These are phyloP conservation scores for Crithidia brevicula DNA, from an alignment of 208 protist genomes.

Conservation along the genomic window DNA sequence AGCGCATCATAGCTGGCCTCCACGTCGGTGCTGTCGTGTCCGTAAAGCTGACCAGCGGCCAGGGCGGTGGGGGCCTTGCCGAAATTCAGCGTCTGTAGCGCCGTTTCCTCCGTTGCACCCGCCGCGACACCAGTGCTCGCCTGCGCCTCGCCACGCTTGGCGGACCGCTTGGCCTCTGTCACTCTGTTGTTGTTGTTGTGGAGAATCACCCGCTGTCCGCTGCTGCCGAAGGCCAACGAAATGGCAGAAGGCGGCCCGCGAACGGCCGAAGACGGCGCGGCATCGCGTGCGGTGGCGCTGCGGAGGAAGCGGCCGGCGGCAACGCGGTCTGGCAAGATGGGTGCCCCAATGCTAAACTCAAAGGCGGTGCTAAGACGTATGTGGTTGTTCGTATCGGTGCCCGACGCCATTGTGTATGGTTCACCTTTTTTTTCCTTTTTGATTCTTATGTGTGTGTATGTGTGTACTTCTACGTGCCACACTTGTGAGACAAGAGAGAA, in stretches of 20 bases:
- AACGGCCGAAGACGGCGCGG: conserved; percentile 14
- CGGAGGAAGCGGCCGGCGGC: conserved; percentile 71
- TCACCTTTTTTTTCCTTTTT: neutral
- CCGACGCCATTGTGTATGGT: conserved; percentile 8
- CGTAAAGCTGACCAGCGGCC: conserved; percentile 54
- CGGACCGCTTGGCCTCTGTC: conserved; percentile 37
- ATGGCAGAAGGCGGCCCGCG: conserved; percentile 36
- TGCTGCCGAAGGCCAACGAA: conserved; percentile 75
- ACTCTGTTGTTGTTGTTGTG: conserved; percentile 83
- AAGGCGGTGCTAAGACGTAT: conserved; percentile 65
- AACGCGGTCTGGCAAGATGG: conserved; percentile 60
- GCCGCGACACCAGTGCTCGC: conserved; percentile 13
- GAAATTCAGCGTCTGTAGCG: conserved; percentile 83
- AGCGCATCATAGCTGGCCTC: conserved; percentile 73
- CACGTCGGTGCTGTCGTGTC: conserved; percentile 8
- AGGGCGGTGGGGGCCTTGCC: conserved; percentile 86
- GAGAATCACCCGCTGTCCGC: conserved; percentile 76
- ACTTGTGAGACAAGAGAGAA: neutral
- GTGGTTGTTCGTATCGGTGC: conserved; percentile 18
- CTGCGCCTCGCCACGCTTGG: conserved; percentile 41
- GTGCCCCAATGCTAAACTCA: conserved; percentile 56
- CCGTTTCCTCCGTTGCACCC: conserved; percentile 29
- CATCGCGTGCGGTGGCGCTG: conserved; percentile 21
- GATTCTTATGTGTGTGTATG: neutral
- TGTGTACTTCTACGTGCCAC: neutral